Conservation (phyloP, 1,284 basidiomycete genomes). For the Laetiporus sulphureus region DNA sequence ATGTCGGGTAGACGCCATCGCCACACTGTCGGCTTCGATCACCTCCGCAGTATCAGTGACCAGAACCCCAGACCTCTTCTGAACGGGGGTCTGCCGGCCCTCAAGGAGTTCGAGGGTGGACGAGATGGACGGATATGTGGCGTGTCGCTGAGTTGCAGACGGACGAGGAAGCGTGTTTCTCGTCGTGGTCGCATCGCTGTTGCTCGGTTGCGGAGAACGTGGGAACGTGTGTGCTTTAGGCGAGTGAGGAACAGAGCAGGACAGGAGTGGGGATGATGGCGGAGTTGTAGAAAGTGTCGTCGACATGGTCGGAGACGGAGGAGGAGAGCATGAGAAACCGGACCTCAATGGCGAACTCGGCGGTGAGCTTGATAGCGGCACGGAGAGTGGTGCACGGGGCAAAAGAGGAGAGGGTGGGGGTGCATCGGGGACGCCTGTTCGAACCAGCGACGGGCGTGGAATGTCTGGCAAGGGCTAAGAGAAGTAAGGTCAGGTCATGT, state of each 20-base stretch:
- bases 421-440: conserved; percentile 3
- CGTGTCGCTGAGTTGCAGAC: conserved; percentile 14
- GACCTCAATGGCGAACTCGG: neutral
- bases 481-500: no score
- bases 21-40: neutral
- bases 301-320: neutral
- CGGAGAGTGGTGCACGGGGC: neutral
- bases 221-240: conserved; percentile 13
- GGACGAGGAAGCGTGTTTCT: no score
- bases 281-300: conserved; percentile 8
- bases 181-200: conserved; percentile 5
- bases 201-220: conserved; percentile 6
- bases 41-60: conserved; percentile 12
- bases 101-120: conserved; percentile 25
- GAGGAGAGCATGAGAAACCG: neutral
- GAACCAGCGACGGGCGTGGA: conserved; percentile 6
- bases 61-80: conserved; percentile 23
- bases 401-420: conserved; percentile 6
- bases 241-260: conserved; percentile 7
- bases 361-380: conserved; percentile 1
- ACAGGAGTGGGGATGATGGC: conserved; percentile 12
- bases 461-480: conserved; percentile 8
- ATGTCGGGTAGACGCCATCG: neutral
- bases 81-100: conserved; percentile 19
- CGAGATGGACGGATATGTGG: conserved; percentile 25